phyloP scores from a whole-genome alignment of 371 early-diverging fungal genomes.

The Vairimorpha ceranae region DNA sequence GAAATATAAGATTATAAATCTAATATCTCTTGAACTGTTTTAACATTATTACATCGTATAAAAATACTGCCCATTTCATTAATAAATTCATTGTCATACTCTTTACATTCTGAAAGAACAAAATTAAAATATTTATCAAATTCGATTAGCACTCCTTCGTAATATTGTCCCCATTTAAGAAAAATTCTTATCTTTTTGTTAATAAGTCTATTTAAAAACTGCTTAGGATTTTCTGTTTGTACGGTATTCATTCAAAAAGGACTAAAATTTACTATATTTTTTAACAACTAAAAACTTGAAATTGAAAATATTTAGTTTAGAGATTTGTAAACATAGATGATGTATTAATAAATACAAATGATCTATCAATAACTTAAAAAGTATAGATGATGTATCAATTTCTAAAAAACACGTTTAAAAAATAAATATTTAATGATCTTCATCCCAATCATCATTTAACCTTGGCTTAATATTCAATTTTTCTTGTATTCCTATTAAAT shows the following conservation, averaged over 20 bases:
- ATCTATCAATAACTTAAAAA: background rate
- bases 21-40: constrained; percentile 16
- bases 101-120: constrained; percentile 29
- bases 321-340: too few relatives aligned
- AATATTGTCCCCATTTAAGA: constrained; percentile 50
- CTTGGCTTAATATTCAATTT: constrained; percentile 44
- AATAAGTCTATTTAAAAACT: constrained; percentile 37
- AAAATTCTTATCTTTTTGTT: constrained; percentile 26
- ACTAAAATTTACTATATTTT: background rate
- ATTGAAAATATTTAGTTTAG: too few relatives aligned
- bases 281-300: constrained; percentile 21
- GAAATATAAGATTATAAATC: background rate
- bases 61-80: constrained; percentile 25
- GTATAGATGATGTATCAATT: background rate
- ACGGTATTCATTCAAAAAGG: background rate
- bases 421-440: constrained; percentile 38
- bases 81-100: constrained; percentile 5
- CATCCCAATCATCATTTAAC: constrained; percentile 43
- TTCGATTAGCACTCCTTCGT: constrained; percentile 33
- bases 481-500: constrained; percentile 59
- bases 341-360: too few relatives aligned
- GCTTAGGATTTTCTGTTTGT: constrained; percentile 45
- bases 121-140: constrained; percentile 51
- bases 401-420: background rate
- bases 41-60: constrained; percentile 55